phyloP scores from a whole-genome alignment of 2,329 filamentous ascomycete genomes.

The Aspergillus spinulosporus region DNA sequence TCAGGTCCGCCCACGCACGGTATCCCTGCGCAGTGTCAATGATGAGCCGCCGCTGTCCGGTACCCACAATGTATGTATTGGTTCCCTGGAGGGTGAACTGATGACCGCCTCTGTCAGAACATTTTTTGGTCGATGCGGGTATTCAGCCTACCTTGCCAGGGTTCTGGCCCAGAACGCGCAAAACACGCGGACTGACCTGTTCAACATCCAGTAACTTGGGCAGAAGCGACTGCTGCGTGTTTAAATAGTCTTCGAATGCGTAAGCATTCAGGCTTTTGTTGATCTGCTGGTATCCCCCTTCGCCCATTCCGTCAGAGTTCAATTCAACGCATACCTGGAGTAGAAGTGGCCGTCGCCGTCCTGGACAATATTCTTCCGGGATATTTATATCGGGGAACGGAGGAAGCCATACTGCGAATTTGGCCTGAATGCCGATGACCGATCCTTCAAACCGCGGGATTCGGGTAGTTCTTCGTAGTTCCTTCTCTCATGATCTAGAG shows the following conservation, averaged over 20 bases:
- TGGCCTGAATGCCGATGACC: no score
- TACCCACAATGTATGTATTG: conserved; percentile 45
- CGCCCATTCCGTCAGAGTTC: no score
- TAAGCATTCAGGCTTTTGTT: conserved; percentile 51
- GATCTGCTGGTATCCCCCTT: conserved; percentile 36
- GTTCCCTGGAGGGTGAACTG: conserved; percentile 44
- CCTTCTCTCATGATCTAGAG: no score
- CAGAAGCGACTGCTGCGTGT: conserved; percentile 38
- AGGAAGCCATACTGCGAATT: no score
- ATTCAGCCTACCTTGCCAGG: conserved; percentile 40
- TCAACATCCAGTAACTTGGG: conserved; percentile 45
- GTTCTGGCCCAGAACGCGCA: conserved; percentile 49
- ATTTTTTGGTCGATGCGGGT: background rate
- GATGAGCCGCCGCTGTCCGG: conserved; percentile 34
- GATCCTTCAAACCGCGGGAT: no score
- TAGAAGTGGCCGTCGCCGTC: no score
- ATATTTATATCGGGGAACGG: no score
- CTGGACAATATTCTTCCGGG: no score
- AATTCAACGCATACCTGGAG: no score
- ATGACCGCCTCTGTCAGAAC: background rate
- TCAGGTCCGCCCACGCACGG: conserved; percentile 36
- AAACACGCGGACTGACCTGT: conserved; percentile 43
- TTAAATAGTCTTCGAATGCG: conserved; percentile 52
- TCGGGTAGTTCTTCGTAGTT: no score
- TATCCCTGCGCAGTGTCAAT: conserved; percentile 41